A percentile compares a stretch with the other conserved stretches of the same genome.
These are phyloP conservation scores for Gossypium laxum DNA, from an alignment of 441 rosid species.

Conservation along the genomic window DNA sequence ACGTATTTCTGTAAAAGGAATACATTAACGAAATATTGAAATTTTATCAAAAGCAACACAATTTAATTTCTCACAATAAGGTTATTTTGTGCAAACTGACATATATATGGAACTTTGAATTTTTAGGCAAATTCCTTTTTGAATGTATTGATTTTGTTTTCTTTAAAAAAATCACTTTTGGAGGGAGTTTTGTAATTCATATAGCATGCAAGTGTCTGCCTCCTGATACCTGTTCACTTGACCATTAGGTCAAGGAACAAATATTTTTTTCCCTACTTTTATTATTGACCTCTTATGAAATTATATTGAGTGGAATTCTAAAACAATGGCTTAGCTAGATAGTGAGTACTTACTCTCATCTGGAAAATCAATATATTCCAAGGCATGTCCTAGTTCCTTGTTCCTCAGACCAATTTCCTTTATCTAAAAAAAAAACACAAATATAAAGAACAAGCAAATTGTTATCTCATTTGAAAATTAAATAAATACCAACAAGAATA, in stretches of 20 bases:
- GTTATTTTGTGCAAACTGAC: neutral
- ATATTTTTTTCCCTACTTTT: neutral
- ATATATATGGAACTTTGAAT: neutral
- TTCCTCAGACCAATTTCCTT: conserved; percentile 16
- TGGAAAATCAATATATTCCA: conserved; percentile 54
- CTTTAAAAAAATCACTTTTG: neutral
- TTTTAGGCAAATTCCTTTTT: neutral
- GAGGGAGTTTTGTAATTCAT: conserved; percentile 20
- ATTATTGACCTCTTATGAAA: neutral
- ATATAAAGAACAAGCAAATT: neutral
- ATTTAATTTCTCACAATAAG: neutral
- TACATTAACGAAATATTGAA: neutral
- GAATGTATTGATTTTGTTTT: neutral
- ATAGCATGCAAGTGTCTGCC: conserved; percentile 41
- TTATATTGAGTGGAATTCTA: neutral
- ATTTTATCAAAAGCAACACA: neutral
- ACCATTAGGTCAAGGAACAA: conserved; percentile 35
- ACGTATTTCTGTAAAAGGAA: conserved; percentile 27
- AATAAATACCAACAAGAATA: neutral
- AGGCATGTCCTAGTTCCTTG: neutral
- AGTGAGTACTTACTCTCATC: conserved; percentile 47
- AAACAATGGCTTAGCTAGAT: neutral
- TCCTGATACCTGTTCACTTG: conserved; percentile 29
- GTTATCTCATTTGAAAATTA: neutral
- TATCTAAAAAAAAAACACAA: conserved; percentile 31